Base-by-base conservation (phyloP, 306 rosid genomes). In the Glycine latifolia region DNA sequence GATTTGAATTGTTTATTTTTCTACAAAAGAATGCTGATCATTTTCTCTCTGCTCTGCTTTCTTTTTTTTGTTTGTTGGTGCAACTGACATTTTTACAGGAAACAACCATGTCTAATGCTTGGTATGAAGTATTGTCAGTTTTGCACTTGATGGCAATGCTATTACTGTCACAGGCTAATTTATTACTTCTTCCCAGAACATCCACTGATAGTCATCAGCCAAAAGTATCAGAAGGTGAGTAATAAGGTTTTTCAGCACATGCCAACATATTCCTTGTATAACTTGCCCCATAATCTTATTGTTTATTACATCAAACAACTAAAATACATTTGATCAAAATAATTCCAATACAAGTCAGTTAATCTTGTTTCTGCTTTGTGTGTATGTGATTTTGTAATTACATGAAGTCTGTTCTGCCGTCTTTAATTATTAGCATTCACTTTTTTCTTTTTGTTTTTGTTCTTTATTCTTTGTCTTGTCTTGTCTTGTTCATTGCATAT, bases 121-220 rank as follows among this genome's bases (percentile, higher is more conserved):
- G 97, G 98, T 94, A 91, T 48, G 97, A 94, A 85, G 95, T 94
- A 90, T 86, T 94, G 90, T 94, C 98, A 71, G 89, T 94, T 83
- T 89, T 94, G 88, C 97, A 92, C 87, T 86, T 91, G 86, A 91
- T 94, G 97, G 97, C 98, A 75, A 88, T 79, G 90, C 90, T 94
- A 71, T 91, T 73, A 26, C 85, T 94, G 77, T 91, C 97, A 44
- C 94, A 88, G 82, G 98, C 97, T 85, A 94, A 91, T 88, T 85
- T 94, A 78, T 94, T 94, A 82, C 97, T 92, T 88, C 92, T 94
- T 87, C 97, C 97, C 3, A 89, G 97, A 90, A 89, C 89, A 60
- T 87, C 97, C 41, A 43, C 89, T 7, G 97, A 92, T 75, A 91
- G 95, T 76, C 31, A 89, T 87, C 98, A 94, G 88, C 88, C 97